A percentile compares a stretch with the other conserved stretches of the same genome.
Conservation (phyloP, 805 yeast species). For the Starmera caribaea region DNA sequence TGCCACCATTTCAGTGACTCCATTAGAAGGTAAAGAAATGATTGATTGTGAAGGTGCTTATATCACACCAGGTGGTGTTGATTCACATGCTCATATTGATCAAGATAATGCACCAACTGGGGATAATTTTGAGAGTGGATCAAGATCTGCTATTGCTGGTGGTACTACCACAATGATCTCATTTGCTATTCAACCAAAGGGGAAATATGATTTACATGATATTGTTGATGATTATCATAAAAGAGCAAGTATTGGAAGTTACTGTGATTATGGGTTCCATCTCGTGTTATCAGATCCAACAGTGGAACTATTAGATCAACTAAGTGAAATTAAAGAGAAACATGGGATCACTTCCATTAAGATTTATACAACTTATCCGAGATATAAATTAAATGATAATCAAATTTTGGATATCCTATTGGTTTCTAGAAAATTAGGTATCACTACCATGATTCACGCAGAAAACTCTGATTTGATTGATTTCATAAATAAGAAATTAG, state of each 20-base stretch:
- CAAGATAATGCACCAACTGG: slow-evolving; percentile 33
- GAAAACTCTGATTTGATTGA: slow-evolving; percentile 38
- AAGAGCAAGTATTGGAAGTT: slow-evolving; percentile 21
- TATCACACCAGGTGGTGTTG: slow-evolving; percentile 44
- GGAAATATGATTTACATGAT: slow-evolving; percentile 18
- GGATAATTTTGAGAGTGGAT: slow-evolving; percentile 34
- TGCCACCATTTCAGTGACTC: slow-evolving; percentile 24
- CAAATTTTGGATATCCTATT: slow-evolving; percentile 29
- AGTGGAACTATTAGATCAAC: slow-evolving; percentile 19
- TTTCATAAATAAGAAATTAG: slow-evolving; percentile 29
- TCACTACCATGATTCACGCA: slow-evolving; percentile 44
- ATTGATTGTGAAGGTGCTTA: slow-evolving; percentile 38
- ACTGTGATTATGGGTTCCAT: slow-evolving; percentile 42
- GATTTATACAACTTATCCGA: slow-evolving; percentile 37
- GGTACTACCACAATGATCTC: slow-evolving; percentile 40
- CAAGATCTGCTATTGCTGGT: slow-evolving; percentile 37
- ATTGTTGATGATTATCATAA: slow-evolving; percentile 23
- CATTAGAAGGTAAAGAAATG: slow-evolving; percentile 15
- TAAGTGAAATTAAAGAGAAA: slow-evolving; percentile 23
- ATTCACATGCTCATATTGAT: slow-evolving; percentile 38
- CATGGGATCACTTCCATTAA: slow-evolving; percentile 31
- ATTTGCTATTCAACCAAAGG: slow-evolving; percentile 35
- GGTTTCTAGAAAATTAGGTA: slow-evolving; percentile 29
- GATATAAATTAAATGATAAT: slow-evolving; percentile 29
- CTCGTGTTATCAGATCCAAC: slow-evolving; percentile 30